A percentile compares a stretch with the other conserved stretches of the same genome.
Evolutionary conservation across 2,329 filamentous ascomycete genomes (phyloP).

Genomic region (Xylaria sp.): DNA sequence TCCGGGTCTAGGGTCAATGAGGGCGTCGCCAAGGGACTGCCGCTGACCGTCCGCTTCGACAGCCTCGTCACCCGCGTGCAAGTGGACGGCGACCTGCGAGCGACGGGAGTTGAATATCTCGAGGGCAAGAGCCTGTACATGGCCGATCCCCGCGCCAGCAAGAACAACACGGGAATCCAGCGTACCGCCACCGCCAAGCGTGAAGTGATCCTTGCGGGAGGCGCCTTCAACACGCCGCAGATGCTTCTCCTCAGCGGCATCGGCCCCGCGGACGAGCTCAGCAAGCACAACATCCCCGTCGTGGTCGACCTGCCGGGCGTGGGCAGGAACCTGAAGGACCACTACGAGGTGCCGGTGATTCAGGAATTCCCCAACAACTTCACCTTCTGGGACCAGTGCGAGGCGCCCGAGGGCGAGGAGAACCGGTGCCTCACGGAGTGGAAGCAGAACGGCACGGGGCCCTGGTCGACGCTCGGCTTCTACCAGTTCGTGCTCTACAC

Average conservation of each 20-base stretch:
- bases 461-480: conserved; percentile 25
- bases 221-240: conserved; percentile 38
- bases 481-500: conserved; percentile 20
- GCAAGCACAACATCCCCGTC: conserved; percentile 30
- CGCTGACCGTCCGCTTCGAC: conserved; percentile 20
- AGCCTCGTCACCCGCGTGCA: conserved; percentile 31
- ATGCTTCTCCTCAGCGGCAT: conserved; percentile 40
- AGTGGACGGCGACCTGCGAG: background rate
- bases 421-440: conserved; percentile 27
- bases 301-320: conserved; percentile 38
- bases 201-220: conserved; percentile 39
- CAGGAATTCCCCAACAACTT: conserved; percentile 19
- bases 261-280: conserved; percentile 32
- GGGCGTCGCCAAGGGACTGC: conserved; percentile 2
- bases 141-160: background rate
- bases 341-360: conserved; percentile 28
- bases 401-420: conserved; percentile 2
- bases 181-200: conserved; percentile 12
- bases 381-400: conserved; percentile 16
- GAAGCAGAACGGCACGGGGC: conserved; percentile 10
- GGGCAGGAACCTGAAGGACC: conserved; percentile 37
- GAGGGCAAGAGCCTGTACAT: background rate
- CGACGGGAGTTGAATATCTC: conserved; percentile 1
- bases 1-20: conserved; percentile 5
- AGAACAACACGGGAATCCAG: conserved; percentile 6